Evolutionary conservation across 371 early-diverging fungal species (phyloP).

Genomic region (Modicella reniformis): DNA sequence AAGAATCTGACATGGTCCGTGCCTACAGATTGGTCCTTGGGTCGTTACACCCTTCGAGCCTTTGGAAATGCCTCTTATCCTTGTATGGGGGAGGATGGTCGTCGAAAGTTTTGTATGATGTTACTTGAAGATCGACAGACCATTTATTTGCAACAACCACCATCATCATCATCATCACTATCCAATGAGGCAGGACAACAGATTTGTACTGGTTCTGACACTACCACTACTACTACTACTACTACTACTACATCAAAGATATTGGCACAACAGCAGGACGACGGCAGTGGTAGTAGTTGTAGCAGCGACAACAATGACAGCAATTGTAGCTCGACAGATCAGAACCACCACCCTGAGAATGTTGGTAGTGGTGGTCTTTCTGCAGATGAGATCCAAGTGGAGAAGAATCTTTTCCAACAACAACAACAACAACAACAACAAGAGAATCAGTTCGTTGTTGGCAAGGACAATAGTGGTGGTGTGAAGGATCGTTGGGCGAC

Average conservation of each 20-base stretch:
- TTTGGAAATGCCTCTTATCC: slow-evolving; percentile 34
- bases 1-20: slow-evolving; percentile 45
- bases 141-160: slow-evolving; percentile 19
- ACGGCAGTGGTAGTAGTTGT: too few species aligned
- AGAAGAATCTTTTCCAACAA: background rate
- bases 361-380: too few species aligned
- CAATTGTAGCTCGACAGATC: background rate
- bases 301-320: background rate
- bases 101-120: slow-evolving; percentile 14
- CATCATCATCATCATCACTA: too few species aligned
- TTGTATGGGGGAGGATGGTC: slow-evolving; percentile 12
- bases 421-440: background rate
- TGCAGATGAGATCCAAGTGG: too few species aligned
- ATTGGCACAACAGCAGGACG: too few species aligned
- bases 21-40: slow-evolving; percentile 19
- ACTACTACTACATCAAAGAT: too few species aligned
- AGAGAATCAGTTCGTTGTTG: background rate
- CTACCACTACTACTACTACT: background rate
- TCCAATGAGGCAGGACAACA: background rate
- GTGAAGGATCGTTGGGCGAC: too few species aligned
- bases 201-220: background rate
- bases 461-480: background rate
- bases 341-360: too few species aligned
- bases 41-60: slow-evolving; percentile 36
- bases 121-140: slow-evolving; percentile 27